Conservation (phyloP, 768 basidiomycete species). For the Suillus subluteus region DNA sequence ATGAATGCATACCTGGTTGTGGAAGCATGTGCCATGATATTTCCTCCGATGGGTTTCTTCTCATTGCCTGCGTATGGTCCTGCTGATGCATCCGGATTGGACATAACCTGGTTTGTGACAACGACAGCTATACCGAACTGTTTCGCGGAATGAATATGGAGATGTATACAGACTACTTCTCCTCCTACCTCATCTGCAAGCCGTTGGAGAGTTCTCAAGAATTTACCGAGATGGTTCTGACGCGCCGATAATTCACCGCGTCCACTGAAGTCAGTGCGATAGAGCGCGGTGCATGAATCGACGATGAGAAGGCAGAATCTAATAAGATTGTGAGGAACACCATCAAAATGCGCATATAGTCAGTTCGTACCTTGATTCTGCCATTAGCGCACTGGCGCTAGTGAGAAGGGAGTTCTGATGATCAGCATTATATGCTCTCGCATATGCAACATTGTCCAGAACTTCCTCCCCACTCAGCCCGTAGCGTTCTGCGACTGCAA, state of each 20-base stretch:
- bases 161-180: conserved; percentile 10
- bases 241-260: conserved; percentile 94
- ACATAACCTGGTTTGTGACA: conserved; percentile 98
- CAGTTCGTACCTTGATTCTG: conserved; percentile 81
- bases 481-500: conserved; percentile 93
- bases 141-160: conserved; percentile 14
- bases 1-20: conserved; percentile 76
- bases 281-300: conserved; percentile 94
- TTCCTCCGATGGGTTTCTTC: conserved; percentile 99
- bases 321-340: conserved; percentile 2
- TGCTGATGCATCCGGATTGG: conserved; percentile 93
- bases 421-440: conserved; percentile 97
- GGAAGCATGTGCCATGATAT: conserved; percentile 98
- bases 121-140: conserved; percentile 98
- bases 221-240: conserved; percentile 95
- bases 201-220: conserved; percentile 89
- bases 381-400: conserved; percentile 97
- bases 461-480: conserved; percentile 99
- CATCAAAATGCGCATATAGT: conserved; percentile 25
- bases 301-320: conserved; percentile 97
- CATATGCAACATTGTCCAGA: conserved; percentile 97
- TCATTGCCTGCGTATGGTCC: conserved; percentile 88
- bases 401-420: conserved; percentile 91
- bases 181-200: conserved; percentile 89
- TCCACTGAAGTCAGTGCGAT: conserved; percentile 94